Evolutionary conservation across 768 basidiomycete species (phyloP).

Genomic region (Paxillus rubicundulus): DNA sequence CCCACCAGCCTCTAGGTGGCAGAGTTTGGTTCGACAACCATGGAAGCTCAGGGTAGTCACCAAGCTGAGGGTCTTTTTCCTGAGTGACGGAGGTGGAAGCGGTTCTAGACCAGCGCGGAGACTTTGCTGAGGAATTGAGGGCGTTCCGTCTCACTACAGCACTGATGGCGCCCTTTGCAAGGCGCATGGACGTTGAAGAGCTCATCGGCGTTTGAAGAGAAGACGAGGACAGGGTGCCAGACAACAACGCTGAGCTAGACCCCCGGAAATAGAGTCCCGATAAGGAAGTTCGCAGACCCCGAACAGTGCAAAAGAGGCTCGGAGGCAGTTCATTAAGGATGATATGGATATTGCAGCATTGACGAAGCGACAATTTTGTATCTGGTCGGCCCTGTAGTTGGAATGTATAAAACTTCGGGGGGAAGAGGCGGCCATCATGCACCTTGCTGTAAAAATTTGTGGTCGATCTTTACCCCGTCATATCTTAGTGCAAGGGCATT

Average conservation of each 20-base stretch:
- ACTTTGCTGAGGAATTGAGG: slow-evolving; percentile 4
- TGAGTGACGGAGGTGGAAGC: slow-evolving; percentile 17
- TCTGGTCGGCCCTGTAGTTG: slow-evolving; percentile 20
- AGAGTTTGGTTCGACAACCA: slow-evolving; percentile 63
- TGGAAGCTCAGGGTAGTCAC: slow-evolving; percentile 72
- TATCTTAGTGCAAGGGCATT: background rate
- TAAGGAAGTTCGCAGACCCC: slow-evolving; percentile 17
- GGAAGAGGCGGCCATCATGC: slow-evolving; percentile 17
- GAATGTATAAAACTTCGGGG: slow-evolving; percentile 15
- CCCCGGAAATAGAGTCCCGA: slow-evolving; percentile 9
- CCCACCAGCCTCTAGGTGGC: slow-evolving; percentile 70
- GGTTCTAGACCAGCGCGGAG: slow-evolving; percentile 4
- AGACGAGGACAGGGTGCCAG: slow-evolving; percentile 6
- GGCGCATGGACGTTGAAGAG: slow-evolving; percentile 13
- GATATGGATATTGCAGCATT: slow-evolving; percentile 4
- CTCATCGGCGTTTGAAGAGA: slow-evolving; percentile 15
- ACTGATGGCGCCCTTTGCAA: slow-evolving; percentile 12
- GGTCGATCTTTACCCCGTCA: slow-evolving; percentile 20
- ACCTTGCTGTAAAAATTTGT: slow-evolving; percentile 17
- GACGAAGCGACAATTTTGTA: slow-evolving; percentile 16
- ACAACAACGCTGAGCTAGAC: slow-evolving; percentile 10
- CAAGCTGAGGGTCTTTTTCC: slow-evolving; percentile 63
- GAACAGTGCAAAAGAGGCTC: slow-evolving; percentile 5
- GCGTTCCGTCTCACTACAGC: slow-evolving; percentile 1
- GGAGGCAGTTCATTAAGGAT: slow-evolving; percentile 7